phyloP scores from a whole-genome alignment of 768 basidiomycete genomes.

The Termitomyces sp. region DNA sequence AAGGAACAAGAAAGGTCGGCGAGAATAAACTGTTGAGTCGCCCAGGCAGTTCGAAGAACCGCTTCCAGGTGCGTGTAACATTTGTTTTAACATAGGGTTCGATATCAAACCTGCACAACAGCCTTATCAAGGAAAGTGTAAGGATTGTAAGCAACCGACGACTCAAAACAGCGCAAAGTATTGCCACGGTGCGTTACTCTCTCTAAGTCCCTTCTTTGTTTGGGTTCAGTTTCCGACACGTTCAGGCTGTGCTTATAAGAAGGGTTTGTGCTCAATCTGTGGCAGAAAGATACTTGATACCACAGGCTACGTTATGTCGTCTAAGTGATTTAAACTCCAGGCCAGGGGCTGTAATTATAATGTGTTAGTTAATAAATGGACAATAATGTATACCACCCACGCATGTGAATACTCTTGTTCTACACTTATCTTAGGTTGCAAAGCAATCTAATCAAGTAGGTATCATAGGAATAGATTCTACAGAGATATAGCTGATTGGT shows the following conservation, averaged over 20 bases:
- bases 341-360: constrained; percentile 7
- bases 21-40: constrained; percentile 79
- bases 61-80: constrained; percentile 56
- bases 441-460: background rate
- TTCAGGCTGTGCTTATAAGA: constrained; percentile 82
- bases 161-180: constrained; percentile 88
- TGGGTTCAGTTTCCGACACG: constrained; percentile 3
- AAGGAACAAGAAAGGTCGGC: constrained; percentile 73
- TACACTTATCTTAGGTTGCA: background rate
- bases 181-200: constrained; percentile 64
- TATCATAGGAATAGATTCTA: background rate
- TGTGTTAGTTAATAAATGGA: background rate
- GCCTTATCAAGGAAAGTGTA: constrained; percentile 86
- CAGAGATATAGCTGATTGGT: constrained; percentile 3
- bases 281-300: constrained; percentile 85
- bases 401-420: background rate
- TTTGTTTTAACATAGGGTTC: constrained; percentile 12
- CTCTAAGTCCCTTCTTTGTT: background rate
- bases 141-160: constrained; percentile 78
- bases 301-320: constrained; percentile 78
- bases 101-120: constrained; percentile 26
- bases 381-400: background rate
- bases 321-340: constrained; percentile 43
- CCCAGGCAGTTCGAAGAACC: constrained; percentile 67
- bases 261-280: constrained; percentile 82